Evolutionary conservation across 306 rosid genomes (phyloP), one percentile per base, ranked within the genome.

Genomic region (Sicyos edulis): DNA sequence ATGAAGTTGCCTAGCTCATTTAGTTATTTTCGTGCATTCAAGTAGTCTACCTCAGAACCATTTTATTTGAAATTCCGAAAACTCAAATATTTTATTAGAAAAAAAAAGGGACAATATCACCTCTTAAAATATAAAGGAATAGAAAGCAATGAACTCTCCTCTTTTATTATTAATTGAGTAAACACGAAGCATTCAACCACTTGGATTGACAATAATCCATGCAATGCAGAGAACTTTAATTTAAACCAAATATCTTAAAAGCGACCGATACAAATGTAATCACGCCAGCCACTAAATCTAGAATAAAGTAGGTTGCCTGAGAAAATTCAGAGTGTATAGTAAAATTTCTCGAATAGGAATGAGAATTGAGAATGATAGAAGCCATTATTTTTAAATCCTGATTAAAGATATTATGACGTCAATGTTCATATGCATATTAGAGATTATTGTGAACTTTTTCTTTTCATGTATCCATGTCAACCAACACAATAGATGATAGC

Each of bases 141-240:
- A 15, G 52, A 16, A 54, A 2, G 6, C 20, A 26, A 32, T 60
- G 14, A 8, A 20, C 10, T 32, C 44, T 57, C 44, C 20, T n/a
- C 3, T 16, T 9, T 37, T 44, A 40, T 65, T 55, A 67, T 19
- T 42, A 22, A 67, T 2, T 44, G 3, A 9, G 44, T 29, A 14
- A 26, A 59, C 6, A 6, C 44, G 11, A 29, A 29, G 21, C 50
- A 62, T 10, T 10, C 68, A n/a, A 62, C 14, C 21, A 62, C 49
- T 34, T 32, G 19, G 47, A 62, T 61, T 59, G 65, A 59, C 44
- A 59, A 40, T 34, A n/a, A n/a, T n/a, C n/a, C n/a, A n/a, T n/a
- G n/a, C n/a, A n/a, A n/a, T n/a, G n/a, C n/a, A n/a, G n/a, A n/a
- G n/a, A n/a, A n/a, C n/a, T n/a, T n/a, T n/a, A n/a, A n/a, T n/a